Base-by-base conservation (phyloP, 1,139 yeast species). In the Candida glucosophila region DNA sequence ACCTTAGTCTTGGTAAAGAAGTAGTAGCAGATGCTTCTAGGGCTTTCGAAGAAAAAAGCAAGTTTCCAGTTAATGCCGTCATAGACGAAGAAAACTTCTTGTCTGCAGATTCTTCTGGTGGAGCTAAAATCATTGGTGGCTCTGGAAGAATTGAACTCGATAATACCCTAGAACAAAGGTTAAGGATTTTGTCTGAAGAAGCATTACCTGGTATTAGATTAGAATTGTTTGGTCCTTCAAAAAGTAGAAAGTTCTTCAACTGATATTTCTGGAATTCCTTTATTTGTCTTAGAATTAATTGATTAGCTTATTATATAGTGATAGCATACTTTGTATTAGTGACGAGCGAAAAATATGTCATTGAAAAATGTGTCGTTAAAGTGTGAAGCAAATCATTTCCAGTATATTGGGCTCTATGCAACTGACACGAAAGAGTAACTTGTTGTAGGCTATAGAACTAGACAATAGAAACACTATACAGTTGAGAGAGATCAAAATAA, bases 141-240 rank as follows among this genome's bases (percentile, higher is more conserved):
- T 52, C 72, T 19, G 94, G 94, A 30, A 85, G 81, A 59, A 88
- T 92, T 41, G 88, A 79, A 43, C 85, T 90, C 32, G 68, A 83
- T 58, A 90, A 90, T 63, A 88, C 98, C 20, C 71, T 92, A 47
- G 95, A 85, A 47, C 96, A 88, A 64, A 82, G 99, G 59, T 73
- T 90, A 49, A 72, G 76, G 46, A 63, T 92, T 37, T 68, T 90
- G 47, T 71, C 82, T 24, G 81, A 81, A 52, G 83, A 77, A 46
- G 82, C 95, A 6, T 72, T 92, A 41, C 99, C 99, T 27, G 93
- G 88, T 29, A 78, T 92, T 40, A 78, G 97, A 61, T 65, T 80
- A 38, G 94, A 86, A 45, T 63, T 90, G 49, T 90, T 86, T 54
- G 98, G 98, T 29, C 77, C 83, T 31, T 80, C 96, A 15, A 58